phyloP scores from a whole-genome alignment of 805 yeast genomes.

The Teunomyces tritomae region DNA sequence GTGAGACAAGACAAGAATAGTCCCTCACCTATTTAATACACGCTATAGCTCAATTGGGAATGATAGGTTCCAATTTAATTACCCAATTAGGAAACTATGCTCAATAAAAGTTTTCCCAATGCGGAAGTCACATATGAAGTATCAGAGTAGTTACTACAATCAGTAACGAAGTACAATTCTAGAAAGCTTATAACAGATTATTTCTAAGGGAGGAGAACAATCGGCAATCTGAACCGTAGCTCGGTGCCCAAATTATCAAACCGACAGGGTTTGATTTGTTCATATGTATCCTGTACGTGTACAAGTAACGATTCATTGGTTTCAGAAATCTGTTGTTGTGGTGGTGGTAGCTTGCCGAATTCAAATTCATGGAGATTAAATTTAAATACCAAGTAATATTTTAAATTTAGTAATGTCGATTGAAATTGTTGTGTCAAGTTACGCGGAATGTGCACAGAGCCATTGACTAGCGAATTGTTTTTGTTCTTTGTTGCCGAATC shows the following conservation, averaged over 20 bases:
- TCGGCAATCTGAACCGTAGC: conserved; percentile 29
- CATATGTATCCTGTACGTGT: conserved; percentile 6
- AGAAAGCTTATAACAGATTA: neutral
- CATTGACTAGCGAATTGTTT: conserved; percentile 17
- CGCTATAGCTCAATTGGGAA: neutral
- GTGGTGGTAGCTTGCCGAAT: conserved; percentile 6
- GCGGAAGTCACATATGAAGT: neutral
- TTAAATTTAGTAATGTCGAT: conserved; percentile 33
- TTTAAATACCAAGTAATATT: conserved; percentile 34
- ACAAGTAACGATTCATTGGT: neutral
- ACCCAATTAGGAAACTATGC: neutral
- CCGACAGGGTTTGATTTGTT: conserved; percentile 14
- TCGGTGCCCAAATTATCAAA: conserved; percentile 26
- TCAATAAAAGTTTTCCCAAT: neutral
- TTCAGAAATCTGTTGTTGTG: neutral
- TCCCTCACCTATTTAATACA: neutral
- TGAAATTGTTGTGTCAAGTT: conserved; percentile 36
- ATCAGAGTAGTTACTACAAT: neutral
- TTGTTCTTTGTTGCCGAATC: conserved; percentile 7
- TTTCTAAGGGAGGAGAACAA: conserved; percentile 1
- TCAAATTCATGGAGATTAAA: conserved; percentile 30
- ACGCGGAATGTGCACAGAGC: conserved; percentile 30
- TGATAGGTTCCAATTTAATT: neutral
- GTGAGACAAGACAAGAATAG: no score
- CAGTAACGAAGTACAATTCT: neutral